A percentile compares a stretch with the other conserved stretches of the same genome.
Evolutionary conservation across 1,139 yeast genomes (phyloP).

Genomic region (Yamadazyma membranifaciens): DNA sequence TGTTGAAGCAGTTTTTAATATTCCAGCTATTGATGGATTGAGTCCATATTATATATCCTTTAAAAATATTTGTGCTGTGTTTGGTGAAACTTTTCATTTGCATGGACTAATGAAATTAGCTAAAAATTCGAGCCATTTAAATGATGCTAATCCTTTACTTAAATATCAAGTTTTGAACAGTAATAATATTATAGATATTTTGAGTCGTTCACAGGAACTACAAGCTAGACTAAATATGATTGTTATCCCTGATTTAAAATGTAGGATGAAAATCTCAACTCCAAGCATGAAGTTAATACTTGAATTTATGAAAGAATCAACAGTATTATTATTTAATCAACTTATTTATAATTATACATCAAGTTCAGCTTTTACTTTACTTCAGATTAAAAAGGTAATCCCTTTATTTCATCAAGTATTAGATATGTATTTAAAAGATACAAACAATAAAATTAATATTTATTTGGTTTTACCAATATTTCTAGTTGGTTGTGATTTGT

Average conservation of each 20-base stretch:
- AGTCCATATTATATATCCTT: not conserved
- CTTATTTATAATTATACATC: conserved; percentile 5
- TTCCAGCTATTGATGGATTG: not conserved
- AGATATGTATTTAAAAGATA: not conserved
- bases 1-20: conserved; percentile 1
- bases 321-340: conserved; percentile 3
- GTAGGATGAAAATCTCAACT: not conserved
- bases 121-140: not conserved
- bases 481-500: conserved; percentile 1
- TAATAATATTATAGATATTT: conserved; percentile 1
- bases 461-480: conserved; percentile 1
- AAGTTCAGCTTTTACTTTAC: conserved; percentile 2
- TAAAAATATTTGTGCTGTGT: not conserved
- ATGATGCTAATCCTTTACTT: conserved; percentile 1
- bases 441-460: not conserved
- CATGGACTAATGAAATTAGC: conserved; percentile 6
- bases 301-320: conserved; percentile 1
- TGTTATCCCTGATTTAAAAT: not conserved
- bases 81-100: conserved; percentile 7
- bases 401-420: conserved; percentile 2
- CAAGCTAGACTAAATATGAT: not conserved
- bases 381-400: conserved; percentile 2
- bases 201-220: not conserved
- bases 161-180: not conserved
- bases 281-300: not conserved